A percentile compares a stretch with the other conserved stretches of the same genome.
Evolutionary conservation across 108 stramenopile species (phyloP).

Genomic region (Seminavis robusta): DNA sequence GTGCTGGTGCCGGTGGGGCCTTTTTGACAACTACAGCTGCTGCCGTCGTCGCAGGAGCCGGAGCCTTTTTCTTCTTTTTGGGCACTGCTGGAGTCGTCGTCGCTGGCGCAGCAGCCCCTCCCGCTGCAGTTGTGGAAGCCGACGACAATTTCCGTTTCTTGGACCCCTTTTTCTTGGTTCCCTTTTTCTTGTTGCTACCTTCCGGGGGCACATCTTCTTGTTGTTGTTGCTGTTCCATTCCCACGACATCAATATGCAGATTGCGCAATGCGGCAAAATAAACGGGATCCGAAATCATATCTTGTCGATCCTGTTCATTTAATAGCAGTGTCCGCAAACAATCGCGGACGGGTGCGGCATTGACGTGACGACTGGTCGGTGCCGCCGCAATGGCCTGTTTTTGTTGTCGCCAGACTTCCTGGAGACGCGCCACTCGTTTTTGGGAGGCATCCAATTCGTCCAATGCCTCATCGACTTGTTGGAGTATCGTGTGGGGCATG

Average conservation of each 20-base stretch:
- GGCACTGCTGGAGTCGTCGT: not conserved
- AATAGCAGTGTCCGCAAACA: too few relatives aligned
- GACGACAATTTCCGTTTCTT: conserved; percentile 15
- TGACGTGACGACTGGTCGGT: too few relatives aligned
- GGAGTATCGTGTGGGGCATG: too few relatives aligned
- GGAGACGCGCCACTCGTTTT: too few relatives aligned
- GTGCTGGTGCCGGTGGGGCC: not conserved
- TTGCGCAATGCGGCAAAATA: conserved; percentile 39
- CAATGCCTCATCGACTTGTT: too few relatives aligned
- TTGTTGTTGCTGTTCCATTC: conserved; percentile 4
- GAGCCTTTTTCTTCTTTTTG: not conserved
- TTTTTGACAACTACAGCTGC: not conserved
- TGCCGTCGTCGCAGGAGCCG: not conserved
- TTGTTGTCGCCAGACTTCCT: too few relatives aligned
- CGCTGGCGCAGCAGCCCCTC: not conserved
- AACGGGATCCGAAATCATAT: conserved; percentile 26
- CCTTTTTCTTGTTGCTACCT: not conserved
- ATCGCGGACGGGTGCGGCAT: too few relatives aligned
- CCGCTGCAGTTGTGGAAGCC: not conserved
- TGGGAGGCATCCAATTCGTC: too few relatives aligned
- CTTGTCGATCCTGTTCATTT: too few relatives aligned
- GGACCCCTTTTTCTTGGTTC: not conserved
- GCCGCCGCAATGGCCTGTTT: too few relatives aligned
- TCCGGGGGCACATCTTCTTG: not conserved
- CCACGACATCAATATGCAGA: conserved; percentile 25